phyloP scores from a whole-genome alignment of 139 green algal genomes.

The Deuterostichococcus epilithicus region DNA sequence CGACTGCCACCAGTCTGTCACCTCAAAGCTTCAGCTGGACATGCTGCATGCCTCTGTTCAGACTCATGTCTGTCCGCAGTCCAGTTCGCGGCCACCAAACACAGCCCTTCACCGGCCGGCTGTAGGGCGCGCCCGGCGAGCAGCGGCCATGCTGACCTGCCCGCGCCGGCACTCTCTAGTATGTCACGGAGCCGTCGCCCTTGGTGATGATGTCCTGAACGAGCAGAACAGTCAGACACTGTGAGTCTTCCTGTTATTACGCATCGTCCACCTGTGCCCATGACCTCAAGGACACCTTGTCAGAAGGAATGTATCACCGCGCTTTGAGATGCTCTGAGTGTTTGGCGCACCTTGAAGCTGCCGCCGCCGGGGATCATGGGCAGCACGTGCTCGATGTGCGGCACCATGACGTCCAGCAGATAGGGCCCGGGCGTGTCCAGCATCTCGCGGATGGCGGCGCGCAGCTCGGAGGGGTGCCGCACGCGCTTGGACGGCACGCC shows the following conservation, averaged over 20 bases:
- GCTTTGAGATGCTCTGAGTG: neutral
- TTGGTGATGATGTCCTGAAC: slow-evolving; percentile 96
- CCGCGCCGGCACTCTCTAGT: no score
- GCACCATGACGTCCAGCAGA: slow-evolving; percentile 98
- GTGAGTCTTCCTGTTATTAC: neutral
- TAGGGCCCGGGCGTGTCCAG: slow-evolving; percentile 92
- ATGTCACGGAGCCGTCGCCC: slow-evolving; percentile 67
- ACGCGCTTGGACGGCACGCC: slow-evolving; percentile 73
- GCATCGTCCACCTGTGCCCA: neutral
- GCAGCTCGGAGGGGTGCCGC: slow-evolving; percentile 56
- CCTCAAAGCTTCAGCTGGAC: no score
- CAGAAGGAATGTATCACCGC: neutral
- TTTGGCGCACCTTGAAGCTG: neutral
- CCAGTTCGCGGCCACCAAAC: no score
- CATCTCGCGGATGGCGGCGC: slow-evolving; percentile 78
- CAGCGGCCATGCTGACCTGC: no score
- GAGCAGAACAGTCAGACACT: slow-evolving; percentile 67
- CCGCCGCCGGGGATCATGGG: slow-evolving; percentile 97
- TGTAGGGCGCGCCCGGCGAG: no score
- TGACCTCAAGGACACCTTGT: neutral
- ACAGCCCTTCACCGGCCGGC: neutral
- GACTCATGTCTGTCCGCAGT: no score
- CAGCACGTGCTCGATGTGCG: slow-evolving; percentile 98
- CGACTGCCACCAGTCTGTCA: no score
- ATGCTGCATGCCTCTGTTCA: no score